These are phyloP conservation scores for Oryza longistaminata DNA, from an alignment of 176 grass and related monocot species.

Conservation along the genomic window DNA sequence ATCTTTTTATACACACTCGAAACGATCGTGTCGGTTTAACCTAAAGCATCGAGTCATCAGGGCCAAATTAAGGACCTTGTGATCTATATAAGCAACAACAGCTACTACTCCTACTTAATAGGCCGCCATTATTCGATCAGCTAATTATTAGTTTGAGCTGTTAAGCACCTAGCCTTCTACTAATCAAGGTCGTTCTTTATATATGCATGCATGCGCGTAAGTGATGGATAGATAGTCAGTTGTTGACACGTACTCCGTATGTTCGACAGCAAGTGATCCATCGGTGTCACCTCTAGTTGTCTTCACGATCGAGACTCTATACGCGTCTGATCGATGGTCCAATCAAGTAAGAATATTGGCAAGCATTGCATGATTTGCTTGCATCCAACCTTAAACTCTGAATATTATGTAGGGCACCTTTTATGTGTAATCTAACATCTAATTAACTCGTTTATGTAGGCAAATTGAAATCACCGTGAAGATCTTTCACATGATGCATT, in stretches of 20 bases:
- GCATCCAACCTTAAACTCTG: not conserved
- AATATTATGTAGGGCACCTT: too few species aligned
- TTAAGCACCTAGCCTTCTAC: not conserved
- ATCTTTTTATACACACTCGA: not conserved
- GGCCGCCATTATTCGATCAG: not conserved
- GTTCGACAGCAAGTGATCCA: not conserved
- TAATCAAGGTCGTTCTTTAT: not conserved
- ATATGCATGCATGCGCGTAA: not conserved
- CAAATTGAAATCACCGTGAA: not conserved
- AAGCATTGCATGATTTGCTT: not conserved
- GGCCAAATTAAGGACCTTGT: not conserved
- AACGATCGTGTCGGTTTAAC: slow-evolving; percentile 4
- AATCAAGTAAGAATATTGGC: not conserved
- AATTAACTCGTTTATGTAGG: not conserved
- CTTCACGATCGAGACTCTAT: not conserved
- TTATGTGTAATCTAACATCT: not conserved
- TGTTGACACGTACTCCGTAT: not conserved
- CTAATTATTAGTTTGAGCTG: slow-evolving; percentile 15
- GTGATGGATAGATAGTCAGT: not conserved
- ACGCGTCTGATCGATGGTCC: not conserved
- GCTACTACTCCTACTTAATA: not conserved
- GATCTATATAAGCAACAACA: slow-evolving; percentile 27
- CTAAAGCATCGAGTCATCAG: slow-evolving; percentile 11
- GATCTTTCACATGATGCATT: not conserved
- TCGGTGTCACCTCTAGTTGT: not conserved